Conservation (phyloP, 148 eudicot genomes). For the Arctostaphylos glauca region DNA sequence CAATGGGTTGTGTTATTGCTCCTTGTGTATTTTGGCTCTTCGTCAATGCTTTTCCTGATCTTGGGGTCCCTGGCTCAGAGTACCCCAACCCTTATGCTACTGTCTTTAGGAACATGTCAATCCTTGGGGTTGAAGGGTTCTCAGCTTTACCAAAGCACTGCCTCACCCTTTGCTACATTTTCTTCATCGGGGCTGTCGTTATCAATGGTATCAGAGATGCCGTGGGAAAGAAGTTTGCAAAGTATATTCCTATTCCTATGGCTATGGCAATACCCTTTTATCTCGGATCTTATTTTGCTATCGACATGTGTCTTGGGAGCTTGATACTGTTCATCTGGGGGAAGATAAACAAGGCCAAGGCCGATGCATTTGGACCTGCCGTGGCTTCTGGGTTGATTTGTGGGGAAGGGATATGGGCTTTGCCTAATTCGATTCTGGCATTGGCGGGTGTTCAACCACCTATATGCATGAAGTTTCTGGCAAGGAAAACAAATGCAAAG, state of each 20-base stretch:
- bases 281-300: constrained; percentile 56
- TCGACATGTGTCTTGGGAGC: constrained; percentile 72
- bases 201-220: constrained; percentile 43
- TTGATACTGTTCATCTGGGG: constrained; percentile 55
- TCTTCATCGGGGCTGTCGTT: constrained; percentile 38
- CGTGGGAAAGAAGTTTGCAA: constrained; percentile 26
- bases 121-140: constrained; percentile 55
- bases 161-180: constrained; percentile 38
- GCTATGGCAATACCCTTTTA: constrained; percentile 75
- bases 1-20: constrained; percentile 58
- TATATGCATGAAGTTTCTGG: constrained; percentile 62
- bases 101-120: constrained; percentile 46
- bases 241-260: constrained; percentile 58
- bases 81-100: constrained; percentile 53
- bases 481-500: constrained; percentile 30
- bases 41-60: constrained; percentile 41
- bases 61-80: constrained; percentile 30
- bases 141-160: constrained; percentile 54
- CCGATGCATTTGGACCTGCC: constrained; percentile 51
- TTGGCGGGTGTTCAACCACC: constrained; percentile 55
- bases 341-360: constrained; percentile 35
- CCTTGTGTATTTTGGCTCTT: constrained; percentile 73
- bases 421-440: constrained; percentile 59
- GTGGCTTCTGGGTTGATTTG: constrained; percentile 73
- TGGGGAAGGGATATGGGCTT: constrained; percentile 70